phyloP scores from a whole-genome alignment of 78 protist genomes.

The Blattamonas nauphoetae region DNA sequence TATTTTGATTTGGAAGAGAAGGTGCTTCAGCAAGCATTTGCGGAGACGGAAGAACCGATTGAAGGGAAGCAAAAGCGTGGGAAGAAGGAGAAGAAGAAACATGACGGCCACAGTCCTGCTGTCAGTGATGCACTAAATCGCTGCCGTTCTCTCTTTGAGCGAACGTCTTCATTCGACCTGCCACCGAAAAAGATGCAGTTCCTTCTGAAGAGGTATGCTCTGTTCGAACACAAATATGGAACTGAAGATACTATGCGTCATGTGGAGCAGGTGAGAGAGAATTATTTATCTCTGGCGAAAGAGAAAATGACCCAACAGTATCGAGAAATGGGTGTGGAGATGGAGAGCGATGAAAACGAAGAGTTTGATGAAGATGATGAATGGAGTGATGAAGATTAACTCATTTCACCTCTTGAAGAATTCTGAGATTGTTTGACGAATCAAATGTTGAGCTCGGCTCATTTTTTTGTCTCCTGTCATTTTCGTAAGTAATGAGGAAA shows the following conservation, averaged over 20 bases:
- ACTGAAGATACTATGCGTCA: neutral
- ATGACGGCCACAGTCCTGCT: no score
- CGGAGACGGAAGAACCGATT: no score
- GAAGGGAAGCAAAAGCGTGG: neutral
- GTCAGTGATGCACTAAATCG: no score
- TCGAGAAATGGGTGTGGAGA: neutral
- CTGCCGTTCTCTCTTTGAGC: no score
- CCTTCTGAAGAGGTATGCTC: neutral
- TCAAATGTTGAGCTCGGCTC: no score
- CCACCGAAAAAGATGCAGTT: neutral
- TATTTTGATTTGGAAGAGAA: neutral
- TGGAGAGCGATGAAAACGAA: neutral
- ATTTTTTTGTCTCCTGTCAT: no score
- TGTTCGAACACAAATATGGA: neutral
- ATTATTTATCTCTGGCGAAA: neutral
- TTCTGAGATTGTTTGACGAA: no score
- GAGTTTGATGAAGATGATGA: neutral
- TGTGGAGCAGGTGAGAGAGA: neutral
- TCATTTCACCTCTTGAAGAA: no score
- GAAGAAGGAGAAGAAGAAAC: neutral
- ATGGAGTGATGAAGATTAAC: no score
- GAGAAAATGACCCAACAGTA: neutral
- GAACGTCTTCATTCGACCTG: no score
- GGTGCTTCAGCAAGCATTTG: no score
- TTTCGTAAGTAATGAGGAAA: no score